phyloP scores from a whole-genome alignment of 2,329 filamentous ascomycete species.

The Aspergillus novofumigatus region DNA sequence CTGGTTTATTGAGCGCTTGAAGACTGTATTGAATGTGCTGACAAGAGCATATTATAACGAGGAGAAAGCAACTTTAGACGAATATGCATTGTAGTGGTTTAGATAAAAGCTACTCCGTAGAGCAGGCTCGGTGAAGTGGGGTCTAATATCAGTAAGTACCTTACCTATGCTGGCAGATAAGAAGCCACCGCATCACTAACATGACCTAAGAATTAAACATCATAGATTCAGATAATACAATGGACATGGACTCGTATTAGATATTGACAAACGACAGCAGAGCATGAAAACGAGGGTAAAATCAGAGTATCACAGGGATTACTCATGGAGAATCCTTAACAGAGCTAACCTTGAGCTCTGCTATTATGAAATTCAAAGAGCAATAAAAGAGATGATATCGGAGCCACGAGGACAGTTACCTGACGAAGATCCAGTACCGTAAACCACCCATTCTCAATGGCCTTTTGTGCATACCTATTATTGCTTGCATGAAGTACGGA shows the following conservation, averaged over 20 bases:
- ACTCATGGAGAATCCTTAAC: background rate
- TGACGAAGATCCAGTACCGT: background rate
- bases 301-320: background rate
- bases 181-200: background rate
- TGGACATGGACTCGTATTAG: background rate
- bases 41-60: background rate
- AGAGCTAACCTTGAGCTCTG: background rate
- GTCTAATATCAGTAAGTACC: background rate
- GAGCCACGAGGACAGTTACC: background rate
- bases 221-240: background rate
- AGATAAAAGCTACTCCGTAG: background rate
- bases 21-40: background rate
- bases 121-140: background rate
- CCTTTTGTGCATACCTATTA: background rate
- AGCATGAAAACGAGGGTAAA: background rate
- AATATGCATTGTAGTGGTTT: background rate
- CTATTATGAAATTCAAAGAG: background rate
- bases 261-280: background rate
- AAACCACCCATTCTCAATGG: background rate
- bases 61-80: background rate
- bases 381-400: background rate
- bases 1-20: background rate
- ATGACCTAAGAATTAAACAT: background rate
- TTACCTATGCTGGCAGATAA: background rate
- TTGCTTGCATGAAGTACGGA: background rate